Percentiles rank a stretch among this genome's conserved stretches.
Evolutionary conservation across 345 rosid genomes (phyloP).

Genomic region (Nasturtium officinale): DNA sequence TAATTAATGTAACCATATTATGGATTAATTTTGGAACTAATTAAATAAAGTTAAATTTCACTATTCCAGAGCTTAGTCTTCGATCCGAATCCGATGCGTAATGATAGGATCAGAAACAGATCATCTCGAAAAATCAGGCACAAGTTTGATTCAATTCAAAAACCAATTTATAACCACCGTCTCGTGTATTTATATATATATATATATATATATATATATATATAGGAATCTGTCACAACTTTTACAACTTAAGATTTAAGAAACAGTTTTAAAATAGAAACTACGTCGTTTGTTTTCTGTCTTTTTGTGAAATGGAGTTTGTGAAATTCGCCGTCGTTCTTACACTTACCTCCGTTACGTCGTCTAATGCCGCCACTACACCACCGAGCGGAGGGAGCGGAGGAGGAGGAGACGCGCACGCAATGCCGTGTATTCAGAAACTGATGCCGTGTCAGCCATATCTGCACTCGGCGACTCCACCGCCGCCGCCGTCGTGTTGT

Average conservation of each 20-base stretch:
- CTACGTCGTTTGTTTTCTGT: background rate
- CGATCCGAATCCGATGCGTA: slow-evolving; percentile 3
- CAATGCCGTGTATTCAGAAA: slow-evolving; percentile 50
- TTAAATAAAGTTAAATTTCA: background rate
- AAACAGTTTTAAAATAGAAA: background rate
- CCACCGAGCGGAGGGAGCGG: slow-evolving; percentile 12
- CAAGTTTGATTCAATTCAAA: background rate
- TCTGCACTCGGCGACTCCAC: slow-evolving; percentile 33
- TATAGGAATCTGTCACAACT: slow-evolving; percentile 10
- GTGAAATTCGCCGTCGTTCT: slow-evolving; percentile 11
- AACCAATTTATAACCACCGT: background rate
- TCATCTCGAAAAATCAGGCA: slow-evolving; percentile 27
- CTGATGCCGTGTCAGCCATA: slow-evolving; percentile 64
- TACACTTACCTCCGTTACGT: background rate
- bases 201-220: slow-evolving; percentile 4
- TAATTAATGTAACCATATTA: background rate
- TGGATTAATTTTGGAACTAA: background rate
- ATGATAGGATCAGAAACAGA: slow-evolving; percentile 23
- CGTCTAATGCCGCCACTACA: slow-evolving; percentile 6
- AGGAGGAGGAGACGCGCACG: slow-evolving; percentile 30
- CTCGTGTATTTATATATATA: background rate
- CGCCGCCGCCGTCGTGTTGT: slow-evolving; percentile 58
- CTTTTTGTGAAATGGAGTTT: slow-evolving; percentile 2
- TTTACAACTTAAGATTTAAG: background rate
- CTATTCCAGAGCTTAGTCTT: slow-evolving; percentile 35